Percentiles rank a stretch among this genome's conserved stretches.
These are phyloP conservation scores for Penicillium olsonii DNA, from an alignment of 2,329 filamentous ascomycete genomes.

Conservation along the genomic window DNA sequence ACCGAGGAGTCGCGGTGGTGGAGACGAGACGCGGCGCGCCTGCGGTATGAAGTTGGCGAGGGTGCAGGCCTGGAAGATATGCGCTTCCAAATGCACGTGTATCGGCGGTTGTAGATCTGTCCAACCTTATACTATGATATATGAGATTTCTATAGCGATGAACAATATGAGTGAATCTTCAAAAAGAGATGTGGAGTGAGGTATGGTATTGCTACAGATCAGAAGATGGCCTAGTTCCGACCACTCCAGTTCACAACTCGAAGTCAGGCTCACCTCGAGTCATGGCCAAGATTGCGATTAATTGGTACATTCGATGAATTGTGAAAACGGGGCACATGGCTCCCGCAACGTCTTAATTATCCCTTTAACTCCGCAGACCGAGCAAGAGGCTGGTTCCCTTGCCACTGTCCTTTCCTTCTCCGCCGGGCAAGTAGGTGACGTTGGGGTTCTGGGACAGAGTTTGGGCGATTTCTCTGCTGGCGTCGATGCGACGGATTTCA, in stretches of 20 bases:
- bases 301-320: constrained; percentile 25
- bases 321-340: constrained; percentile 12
- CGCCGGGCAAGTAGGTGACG: constrained; percentile 87
- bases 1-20: constrained; percentile 84
- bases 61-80: constrained; percentile 89
- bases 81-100: constrained; percentile 90
- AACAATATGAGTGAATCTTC: constrained; percentile 8
- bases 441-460: constrained; percentile 89
- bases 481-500: constrained; percentile 96
- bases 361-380: constrained; percentile 59
- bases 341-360: constrained; percentile 15
- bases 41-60: constrained; percentile 83
- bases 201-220: constrained; percentile 31
- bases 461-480: constrained; percentile 90
- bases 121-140: constrained; percentile 3
- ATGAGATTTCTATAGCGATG: constrained; percentile 2
- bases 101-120: constrained; percentile 47
- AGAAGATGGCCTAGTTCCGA: constrained; percentile 22
- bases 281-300: constrained; percentile 27
- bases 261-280: constrained; percentile 31
- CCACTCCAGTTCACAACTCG: constrained; percentile 28
- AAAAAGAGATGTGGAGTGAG: constrained; percentile 22
- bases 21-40: constrained; percentile 60
- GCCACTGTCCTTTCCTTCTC: constrained; percentile 58
- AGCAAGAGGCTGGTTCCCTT: constrained; percentile 68